Percentiles rank a stretch among this genome's conserved stretches.
Evolutionary conservation across 768 basidiomycete species (phyloP).

Genomic region (Nidularia pulvinata): DNA sequence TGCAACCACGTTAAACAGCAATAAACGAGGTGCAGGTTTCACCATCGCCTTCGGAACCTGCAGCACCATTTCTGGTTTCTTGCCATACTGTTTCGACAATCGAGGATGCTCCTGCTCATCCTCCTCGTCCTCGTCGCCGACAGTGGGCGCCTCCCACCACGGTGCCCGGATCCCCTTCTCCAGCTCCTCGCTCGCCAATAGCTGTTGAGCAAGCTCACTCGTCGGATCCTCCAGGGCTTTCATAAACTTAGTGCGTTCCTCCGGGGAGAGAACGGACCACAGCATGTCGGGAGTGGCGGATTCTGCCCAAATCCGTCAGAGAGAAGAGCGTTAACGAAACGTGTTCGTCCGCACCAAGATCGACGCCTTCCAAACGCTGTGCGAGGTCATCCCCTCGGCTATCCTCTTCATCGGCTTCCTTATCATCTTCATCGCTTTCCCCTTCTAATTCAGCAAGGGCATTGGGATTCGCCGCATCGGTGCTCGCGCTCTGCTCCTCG

Average conservation of each 20-base stretch:
- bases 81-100: slow-evolving; percentile 22
- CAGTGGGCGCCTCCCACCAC: slow-evolving; percentile 65
- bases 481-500: slow-evolving; percentile 54
- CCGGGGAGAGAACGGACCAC: slow-evolving; percentile 60
- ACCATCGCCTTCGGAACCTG: slow-evolving; percentile 43
- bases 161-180: slow-evolving; percentile 49
- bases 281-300: slow-evolving; percentile 53
- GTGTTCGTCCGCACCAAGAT: slow-evolving; percentile 51
- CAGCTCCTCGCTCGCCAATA: slow-evolving; percentile 59
- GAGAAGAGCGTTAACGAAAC: background rate
- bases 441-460: slow-evolving; percentile 70
- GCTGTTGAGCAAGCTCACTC: slow-evolving; percentile 57
- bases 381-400: slow-evolving; percentile 36
- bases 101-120: slow-evolving; percentile 6
- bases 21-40: slow-evolving; percentile 29
- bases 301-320: slow-evolving; percentile 33
- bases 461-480: too few species aligned
- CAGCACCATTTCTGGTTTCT: slow-evolving; percentile 38
- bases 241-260: slow-evolving; percentile 62
- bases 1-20: slow-evolving; percentile 71
- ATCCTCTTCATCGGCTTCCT: slow-evolving; percentile 34
- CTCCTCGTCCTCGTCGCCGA: slow-evolving; percentile 3
- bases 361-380: slow-evolving; percentile 49
- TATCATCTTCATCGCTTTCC: slow-evolving; percentile 31
- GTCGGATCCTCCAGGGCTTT: slow-evolving; percentile 58